Conservation (phyloP, 768 basidiomycete genomes). For the Rhodocollybia butyracea region DNA sequence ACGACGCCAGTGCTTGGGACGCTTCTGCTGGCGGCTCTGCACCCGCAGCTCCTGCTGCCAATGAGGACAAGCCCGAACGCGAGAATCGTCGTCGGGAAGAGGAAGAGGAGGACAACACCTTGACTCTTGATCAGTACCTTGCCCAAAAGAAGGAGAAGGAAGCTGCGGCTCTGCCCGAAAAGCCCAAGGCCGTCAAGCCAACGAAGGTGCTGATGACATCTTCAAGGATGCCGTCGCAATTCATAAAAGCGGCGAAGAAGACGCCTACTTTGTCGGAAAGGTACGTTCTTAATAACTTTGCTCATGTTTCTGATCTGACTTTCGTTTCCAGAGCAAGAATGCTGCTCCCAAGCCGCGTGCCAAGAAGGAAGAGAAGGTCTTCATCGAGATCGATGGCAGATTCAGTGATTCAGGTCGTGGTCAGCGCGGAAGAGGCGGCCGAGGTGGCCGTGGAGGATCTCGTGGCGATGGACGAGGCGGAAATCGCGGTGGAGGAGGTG, state of each 20-base stretch:
- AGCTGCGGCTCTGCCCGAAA: constrained; percentile 51
- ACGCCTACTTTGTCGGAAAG: constrained; percentile 87
- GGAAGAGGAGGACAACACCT: constrained; percentile 91
- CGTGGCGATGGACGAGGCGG: constrained; percentile 44
- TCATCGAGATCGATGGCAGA: constrained; percentile 87
- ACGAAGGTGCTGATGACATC: constrained; percentile 69
- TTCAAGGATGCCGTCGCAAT: constrained; percentile 73
- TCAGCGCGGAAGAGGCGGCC: constrained; percentile 33
- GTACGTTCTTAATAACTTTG: constrained; percentile 38
- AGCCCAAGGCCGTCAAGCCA: constrained; percentile 81
- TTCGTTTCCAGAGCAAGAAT: constrained; percentile 48
- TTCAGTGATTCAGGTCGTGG: constrained; percentile 72
- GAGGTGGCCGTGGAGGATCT: constrained; percentile 44
- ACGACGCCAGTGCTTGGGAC: constrained; percentile 19
- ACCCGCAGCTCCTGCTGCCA: constrained; percentile 16
- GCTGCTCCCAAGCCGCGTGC: constrained; percentile 58
- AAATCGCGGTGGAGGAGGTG: constrained; percentile 37
- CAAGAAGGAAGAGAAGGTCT: constrained; percentile 90
- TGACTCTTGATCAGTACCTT: constrained; percentile 91
- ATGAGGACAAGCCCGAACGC: constrained; percentile 26
- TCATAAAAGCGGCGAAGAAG: constrained; percentile 56
- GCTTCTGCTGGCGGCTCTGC: constrained; percentile 28
- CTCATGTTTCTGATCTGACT: background rate
- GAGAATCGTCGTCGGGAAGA: constrained; percentile 41
- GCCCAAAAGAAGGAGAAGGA: constrained; percentile 74